These are phyloP conservation scores for Cerioporus squamosus DNA, from an alignment of 1,284 basidiomycete species.

Conservation along the genomic window DNA sequence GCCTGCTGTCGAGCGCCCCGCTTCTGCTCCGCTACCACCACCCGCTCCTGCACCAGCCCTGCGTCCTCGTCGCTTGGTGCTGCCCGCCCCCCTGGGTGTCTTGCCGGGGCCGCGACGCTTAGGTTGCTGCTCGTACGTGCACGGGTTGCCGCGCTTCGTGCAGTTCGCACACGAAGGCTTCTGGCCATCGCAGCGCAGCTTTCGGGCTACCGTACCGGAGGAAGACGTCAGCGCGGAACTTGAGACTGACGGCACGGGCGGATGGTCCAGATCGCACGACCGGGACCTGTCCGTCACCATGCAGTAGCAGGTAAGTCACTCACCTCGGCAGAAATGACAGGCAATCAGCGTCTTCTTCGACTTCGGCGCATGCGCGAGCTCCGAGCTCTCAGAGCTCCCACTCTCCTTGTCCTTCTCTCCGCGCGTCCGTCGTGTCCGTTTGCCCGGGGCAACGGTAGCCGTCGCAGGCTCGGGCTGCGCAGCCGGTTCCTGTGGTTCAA, in stretches of 20 bases:
- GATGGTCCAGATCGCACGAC: slow-evolving; percentile 4
- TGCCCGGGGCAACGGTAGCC: neutral
- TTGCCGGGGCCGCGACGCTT: slow-evolving; percentile 73
- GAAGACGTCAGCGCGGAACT: slow-evolving; percentile 15
- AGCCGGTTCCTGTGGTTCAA: neutral
- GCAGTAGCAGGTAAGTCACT: slow-evolving; percentile 30
- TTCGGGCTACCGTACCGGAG: slow-evolving; percentile 53
- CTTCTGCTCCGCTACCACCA: neutral
- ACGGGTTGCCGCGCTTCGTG: slow-evolving; percentile 47
- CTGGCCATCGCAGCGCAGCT: slow-evolving; percentile 70
- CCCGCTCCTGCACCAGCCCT: slow-evolving; percentile 1
- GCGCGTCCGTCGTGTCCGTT: slow-evolving; percentile 4
- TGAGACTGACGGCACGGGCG: neutral
- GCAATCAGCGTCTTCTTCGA: slow-evolving; percentile 60
- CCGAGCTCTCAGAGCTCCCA: slow-evolving; percentile 24
- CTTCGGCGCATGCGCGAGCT: slow-evolving; percentile 31
- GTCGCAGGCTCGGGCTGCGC: neutral
- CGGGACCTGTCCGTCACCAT: slow-evolving; percentile 1
- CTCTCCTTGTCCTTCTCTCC: slow-evolving; percentile 17
- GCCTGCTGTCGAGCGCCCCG: slow-evolving; percentile 10
- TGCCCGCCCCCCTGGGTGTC: slow-evolving; percentile 49
- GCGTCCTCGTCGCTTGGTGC: slow-evolving; percentile 26
- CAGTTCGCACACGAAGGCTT: slow-evolving; percentile 67
- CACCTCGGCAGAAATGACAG: slow-evolving; percentile 76
- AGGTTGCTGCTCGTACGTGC: slow-evolving; percentile 57